Evolutionary conservation across 163 green algal genomes (phyloP).

Genomic region (Chloroidium sp.): DNA sequence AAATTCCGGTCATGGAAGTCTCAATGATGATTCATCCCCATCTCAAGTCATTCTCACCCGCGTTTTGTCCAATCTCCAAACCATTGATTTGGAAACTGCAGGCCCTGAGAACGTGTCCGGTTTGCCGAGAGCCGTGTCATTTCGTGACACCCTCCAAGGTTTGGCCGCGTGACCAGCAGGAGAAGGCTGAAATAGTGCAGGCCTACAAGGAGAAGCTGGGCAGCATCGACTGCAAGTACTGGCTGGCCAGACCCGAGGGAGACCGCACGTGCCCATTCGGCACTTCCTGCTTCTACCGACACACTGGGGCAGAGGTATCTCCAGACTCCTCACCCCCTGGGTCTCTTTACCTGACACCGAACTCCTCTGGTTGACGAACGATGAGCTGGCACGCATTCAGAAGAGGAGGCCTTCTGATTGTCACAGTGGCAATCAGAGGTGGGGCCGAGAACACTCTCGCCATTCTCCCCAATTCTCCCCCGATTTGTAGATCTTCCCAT

Average conservation of each 20-base stretch:
- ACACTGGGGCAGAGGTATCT: conserved; percentile 5
- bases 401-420: too few species aligned
- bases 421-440: too few species aligned
- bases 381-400: too few species aligned
- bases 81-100: conserved; percentile 4
- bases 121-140: conserved; percentile 57
- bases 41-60: not conserved
- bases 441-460: too few species aligned
- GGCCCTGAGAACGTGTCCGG: conserved; percentile 67
- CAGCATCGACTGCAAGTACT: conserved; percentile 60
- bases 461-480: too few species aligned
- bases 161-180: conserved; percentile 49
- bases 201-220: conserved; percentile 40
- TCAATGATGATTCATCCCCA: not conserved
- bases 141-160: conserved; percentile 61
- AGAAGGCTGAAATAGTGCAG: conserved; percentile 35
- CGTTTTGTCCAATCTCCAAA: too few species aligned
- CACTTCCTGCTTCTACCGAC: conserved; percentile 58
- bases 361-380: too few species aligned
- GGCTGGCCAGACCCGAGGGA: conserved; percentile 30
- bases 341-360: too few species aligned
- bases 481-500: too few species aligned
- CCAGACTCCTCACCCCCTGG: too few species aligned
- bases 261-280: conserved; percentile 67
- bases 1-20: not conserved